Evolutionary conservation across 2,329 filamentous ascomycete genomes (phyloP).

Genomic region (Karstenula rhodostoma): DNA sequence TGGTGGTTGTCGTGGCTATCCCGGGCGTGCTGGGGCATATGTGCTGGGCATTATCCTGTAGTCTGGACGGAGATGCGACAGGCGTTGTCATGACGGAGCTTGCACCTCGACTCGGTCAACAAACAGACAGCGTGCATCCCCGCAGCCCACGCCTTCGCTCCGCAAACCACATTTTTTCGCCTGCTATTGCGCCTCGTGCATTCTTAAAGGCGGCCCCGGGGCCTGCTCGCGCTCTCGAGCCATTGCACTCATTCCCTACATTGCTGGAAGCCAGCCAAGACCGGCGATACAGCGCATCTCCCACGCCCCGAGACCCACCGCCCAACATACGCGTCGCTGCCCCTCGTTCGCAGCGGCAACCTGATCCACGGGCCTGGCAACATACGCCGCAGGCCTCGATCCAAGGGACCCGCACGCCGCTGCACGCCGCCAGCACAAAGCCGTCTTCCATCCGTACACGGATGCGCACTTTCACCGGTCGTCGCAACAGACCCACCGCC

Average conservation of each 20-base stretch:
- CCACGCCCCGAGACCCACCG: slow-evolving; percentile 12
- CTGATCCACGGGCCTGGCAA: background rate
- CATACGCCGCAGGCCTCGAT: background rate
- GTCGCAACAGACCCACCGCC: background rate
- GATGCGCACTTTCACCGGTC: slow-evolving; percentile 15
- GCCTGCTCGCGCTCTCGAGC: slow-evolving; percentile 1
- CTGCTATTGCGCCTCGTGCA: background rate
- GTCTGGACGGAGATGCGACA: background rate
- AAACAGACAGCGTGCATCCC: slow-evolving; percentile 17
- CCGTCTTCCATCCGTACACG: background rate
- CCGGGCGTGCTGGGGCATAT: slow-evolving; percentile 2
- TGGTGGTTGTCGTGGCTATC: slow-evolving; percentile 9
- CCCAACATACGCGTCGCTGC: slow-evolving; percentile 8
- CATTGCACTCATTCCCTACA: slow-evolving; percentile 6
- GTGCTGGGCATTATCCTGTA: slow-evolving; percentile 6
- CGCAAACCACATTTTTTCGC: background rate
- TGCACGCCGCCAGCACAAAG: background rate
- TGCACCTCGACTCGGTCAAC: slow-evolving; percentile 18
- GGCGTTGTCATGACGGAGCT: slow-evolving; percentile 13
- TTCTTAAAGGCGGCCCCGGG: slow-evolving; percentile 1
- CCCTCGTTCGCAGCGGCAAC: slow-evolving; percentile 1
- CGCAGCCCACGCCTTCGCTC: background rate
- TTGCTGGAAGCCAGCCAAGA: slow-evolving; percentile 11
- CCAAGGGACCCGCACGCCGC: background rate
- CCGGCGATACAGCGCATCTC: slow-evolving; percentile 15